These are phyloP conservation scores for Fraxinus velutina DNA, from an alignment of 305 asterid species.

Conservation along the genomic window DNA sequence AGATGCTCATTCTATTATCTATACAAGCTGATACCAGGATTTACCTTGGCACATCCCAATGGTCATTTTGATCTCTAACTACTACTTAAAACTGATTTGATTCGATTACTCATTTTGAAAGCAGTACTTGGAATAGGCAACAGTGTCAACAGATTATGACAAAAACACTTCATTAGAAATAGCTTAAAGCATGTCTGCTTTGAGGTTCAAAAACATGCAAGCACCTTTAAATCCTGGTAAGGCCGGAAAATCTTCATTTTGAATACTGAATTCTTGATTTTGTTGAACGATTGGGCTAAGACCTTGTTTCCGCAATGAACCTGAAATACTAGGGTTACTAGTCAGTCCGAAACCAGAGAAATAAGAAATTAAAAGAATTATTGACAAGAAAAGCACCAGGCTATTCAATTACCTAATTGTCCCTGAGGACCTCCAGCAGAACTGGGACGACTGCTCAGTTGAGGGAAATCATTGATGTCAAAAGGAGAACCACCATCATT, in stretches of 20 bases:
- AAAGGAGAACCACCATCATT: conserved; percentile 79
- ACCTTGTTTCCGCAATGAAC: conserved; percentile 91
- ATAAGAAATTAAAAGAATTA: conserved; percentile 13
- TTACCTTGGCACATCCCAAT: conserved; percentile 2
- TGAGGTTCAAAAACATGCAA: conserved; percentile 19
- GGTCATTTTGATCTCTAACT: background rate
- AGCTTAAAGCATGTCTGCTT: conserved; percentile 1
- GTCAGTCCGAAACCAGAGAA: conserved; percentile 26
- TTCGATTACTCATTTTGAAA: conserved; percentile 1
- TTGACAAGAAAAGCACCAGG: conserved; percentile 18
- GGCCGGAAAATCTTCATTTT: conserved; percentile 98
- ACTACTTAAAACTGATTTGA: background rate
- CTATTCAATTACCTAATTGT: conserved; percentile 60
- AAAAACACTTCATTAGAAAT: conserved; percentile 13
- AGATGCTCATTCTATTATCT: background rate
- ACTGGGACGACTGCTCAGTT: conserved; percentile 86
- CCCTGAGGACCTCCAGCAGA: conserved; percentile 99
- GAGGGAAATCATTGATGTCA: conserved; percentile 97
- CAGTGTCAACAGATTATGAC: background rate
- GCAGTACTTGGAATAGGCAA: conserved; percentile 2
- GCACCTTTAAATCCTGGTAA: conserved; percentile 96
- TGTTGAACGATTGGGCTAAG: conserved; percentile 84
- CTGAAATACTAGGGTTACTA: conserved; percentile 40
- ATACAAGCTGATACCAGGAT: background rate
- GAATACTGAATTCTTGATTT: conserved; percentile 98